These are phyloP conservation scores for Fraxinus quadrangulata DNA, from an alignment of 257 asterid genomes.

Conservation along the genomic window DNA sequence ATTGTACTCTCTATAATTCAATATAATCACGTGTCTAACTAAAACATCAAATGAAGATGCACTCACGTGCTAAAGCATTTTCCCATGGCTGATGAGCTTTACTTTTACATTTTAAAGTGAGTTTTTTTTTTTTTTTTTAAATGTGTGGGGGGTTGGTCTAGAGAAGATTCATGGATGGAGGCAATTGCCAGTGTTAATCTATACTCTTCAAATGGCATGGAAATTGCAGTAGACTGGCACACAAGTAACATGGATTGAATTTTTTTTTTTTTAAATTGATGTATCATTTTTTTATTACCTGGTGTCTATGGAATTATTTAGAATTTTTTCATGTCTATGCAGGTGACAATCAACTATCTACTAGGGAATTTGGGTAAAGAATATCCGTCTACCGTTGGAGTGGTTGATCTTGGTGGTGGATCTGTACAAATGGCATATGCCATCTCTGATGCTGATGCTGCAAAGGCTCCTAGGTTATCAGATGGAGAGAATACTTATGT, in stretches of 20 bases:
- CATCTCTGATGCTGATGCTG: slow-evolving; percentile 62
- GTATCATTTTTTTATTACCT: neutral
- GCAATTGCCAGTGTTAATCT: neutral
- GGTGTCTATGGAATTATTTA: slow-evolving; percentile 18
- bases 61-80: neutral
- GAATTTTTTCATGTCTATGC: slow-evolving; percentile 25
- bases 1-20: neutral
- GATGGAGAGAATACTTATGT: slow-evolving; percentile 66
- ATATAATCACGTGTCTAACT: no score
- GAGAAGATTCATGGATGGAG: neutral
- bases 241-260: neutral
- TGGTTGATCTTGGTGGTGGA: slow-evolving; percentile 90
- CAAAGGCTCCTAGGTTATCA: slow-evolving; percentile 53
- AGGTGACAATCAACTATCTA: slow-evolving; percentile 78
- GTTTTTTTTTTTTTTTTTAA: neutral
- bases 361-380: slow-evolving; percentile 66
- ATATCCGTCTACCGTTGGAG: slow-evolving; percentile 63
- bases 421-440: slow-evolving; percentile 90
- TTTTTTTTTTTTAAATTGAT: neutral
- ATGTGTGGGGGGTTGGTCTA: no score
- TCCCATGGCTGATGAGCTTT: neutral
- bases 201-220: neutral
- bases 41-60: neutral
- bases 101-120: neutral
- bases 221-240: neutral